Evolutionary conservation across 306 rosid species (phyloP).

Genomic region (Cyclanthera cordifolia): DNA sequence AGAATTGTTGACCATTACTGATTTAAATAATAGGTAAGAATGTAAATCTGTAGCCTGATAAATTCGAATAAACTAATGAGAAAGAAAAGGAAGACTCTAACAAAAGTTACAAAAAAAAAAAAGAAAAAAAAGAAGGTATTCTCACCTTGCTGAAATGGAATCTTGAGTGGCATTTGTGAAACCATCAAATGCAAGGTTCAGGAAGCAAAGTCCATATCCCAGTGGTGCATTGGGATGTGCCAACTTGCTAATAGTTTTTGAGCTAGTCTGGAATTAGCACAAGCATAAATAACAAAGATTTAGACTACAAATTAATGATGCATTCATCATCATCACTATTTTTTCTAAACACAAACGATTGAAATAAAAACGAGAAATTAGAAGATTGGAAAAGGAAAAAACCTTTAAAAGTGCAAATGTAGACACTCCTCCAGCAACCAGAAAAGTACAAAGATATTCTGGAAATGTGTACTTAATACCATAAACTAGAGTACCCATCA

Average conservation of each 20-base stretch:
- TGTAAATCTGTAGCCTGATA: background rate
- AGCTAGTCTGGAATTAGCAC: conserved; percentile 64
- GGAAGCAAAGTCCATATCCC: conserved; percentile 86
- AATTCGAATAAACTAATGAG: background rate
- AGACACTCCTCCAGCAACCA: conserved; percentile 98
- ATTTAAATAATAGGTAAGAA: background rate
- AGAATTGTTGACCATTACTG: background rate
- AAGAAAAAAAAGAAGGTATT: background rate
- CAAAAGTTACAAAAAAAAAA: background rate
- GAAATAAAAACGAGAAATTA: background rate
- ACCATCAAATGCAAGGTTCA: conserved; percentile 96
- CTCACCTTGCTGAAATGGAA: conserved; percentile 69
- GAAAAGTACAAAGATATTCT: conserved; percentile 70
- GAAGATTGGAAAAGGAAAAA: background rate
- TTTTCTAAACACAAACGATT: no score
- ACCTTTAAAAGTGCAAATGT: conserved; percentile 89
- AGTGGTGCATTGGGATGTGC: conserved; percentile 96
- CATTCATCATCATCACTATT: background rate
- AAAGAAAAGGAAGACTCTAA: background rate
- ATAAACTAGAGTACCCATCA: conserved; percentile 85
- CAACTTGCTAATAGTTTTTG: conserved; percentile 78
- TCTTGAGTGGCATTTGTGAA: conserved; percentile 99
- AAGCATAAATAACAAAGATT: conserved; percentile 10
- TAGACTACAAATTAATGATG: background rate
- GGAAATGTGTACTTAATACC: conserved; percentile 66